A percentile compares a stretch with the other conserved stretches of the same genome.
Conservation (phyloP, 75 land plant species). For the Cryptomeria japonica region DNA sequence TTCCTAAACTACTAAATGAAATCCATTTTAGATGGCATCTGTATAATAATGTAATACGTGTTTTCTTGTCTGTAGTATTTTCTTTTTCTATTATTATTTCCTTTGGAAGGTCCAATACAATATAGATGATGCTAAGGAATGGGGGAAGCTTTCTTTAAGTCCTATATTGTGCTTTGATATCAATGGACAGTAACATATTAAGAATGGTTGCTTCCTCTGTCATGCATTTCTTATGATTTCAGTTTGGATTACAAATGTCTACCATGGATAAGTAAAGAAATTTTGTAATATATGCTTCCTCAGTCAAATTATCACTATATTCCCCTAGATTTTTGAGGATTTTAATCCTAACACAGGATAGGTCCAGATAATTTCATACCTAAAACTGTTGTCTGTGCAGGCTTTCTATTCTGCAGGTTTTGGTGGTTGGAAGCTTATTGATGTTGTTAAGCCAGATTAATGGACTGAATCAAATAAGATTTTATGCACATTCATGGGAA, state of each 20-base stretch:
- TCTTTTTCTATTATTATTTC: background rate
- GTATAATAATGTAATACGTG: background rate
- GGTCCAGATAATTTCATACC: background rate
- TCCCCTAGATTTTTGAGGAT: background rate
- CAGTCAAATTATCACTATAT: background rate
- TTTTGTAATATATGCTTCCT: background rate
- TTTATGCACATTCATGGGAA: background rate
- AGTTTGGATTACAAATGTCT: background rate
- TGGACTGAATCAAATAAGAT: background rate
- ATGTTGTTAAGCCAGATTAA: constrained; percentile 69
- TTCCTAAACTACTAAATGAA: background rate
- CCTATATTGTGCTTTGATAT: background rate
- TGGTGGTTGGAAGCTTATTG: constrained; percentile 94
- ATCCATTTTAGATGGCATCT: background rate
- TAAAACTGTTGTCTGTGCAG: constrained; percentile 33
- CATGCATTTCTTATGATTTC: background rate
- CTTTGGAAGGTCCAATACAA: background rate
- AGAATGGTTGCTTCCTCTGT: background rate
- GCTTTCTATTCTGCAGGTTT: constrained; percentile 77
- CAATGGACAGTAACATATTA: background rate
- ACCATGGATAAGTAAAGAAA: background rate
- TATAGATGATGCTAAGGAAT: background rate
- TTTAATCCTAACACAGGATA: background rate
- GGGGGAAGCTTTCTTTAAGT: background rate
- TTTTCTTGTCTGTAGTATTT: background rate